Conservation (phyloP, 2,329 filamentous ascomycete genomes). For the Aspergillus versicolor region DNA sequence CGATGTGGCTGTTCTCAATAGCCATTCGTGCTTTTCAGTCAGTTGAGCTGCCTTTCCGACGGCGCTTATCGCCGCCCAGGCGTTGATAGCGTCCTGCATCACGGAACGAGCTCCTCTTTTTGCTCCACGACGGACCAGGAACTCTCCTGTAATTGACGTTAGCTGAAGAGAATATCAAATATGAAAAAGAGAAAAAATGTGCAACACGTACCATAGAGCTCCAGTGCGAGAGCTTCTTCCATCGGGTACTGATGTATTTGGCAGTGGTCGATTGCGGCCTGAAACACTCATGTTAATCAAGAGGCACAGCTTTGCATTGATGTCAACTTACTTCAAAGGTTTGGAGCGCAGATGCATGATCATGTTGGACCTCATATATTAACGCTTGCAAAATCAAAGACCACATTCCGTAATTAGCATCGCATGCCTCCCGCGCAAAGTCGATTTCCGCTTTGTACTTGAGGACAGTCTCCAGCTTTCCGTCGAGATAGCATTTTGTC, state of each 20-base stretch:
- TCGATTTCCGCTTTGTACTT: slow-evolving; percentile 55
- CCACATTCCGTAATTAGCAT: slow-evolving; percentile 62
- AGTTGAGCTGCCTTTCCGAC: slow-evolving; percentile 60
- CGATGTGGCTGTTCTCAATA: slow-evolving; percentile 56
- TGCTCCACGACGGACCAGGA: slow-evolving; percentile 56
- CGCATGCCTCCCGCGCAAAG: slow-evolving; percentile 52
- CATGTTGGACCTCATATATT: slow-evolving; percentile 50
- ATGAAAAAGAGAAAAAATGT: neutral
- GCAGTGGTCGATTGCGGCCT: slow-evolving; percentile 60
- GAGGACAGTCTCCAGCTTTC: slow-evolving; percentile 49
- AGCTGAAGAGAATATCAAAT: slow-evolving; percentile 3
- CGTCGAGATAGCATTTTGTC: slow-evolving; percentile 42
- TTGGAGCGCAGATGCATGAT: slow-evolving; percentile 47
- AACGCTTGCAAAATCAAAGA: slow-evolving; percentile 57
- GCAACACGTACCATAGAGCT: slow-evolving; percentile 53
- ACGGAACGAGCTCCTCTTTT: slow-evolving; percentile 59
- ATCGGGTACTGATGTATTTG: slow-evolving; percentile 58
- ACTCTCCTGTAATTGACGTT: slow-evolving; percentile 43
- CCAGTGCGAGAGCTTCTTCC: slow-evolving; percentile 60
- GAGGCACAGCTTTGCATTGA: neutral
- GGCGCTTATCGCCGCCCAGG: slow-evolving; percentile 59
- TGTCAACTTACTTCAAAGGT: slow-evolving; percentile 32
- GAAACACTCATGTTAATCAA: slow-evolving; percentile 27
- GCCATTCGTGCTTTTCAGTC: slow-evolving; percentile 58
- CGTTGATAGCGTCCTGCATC: slow-evolving; percentile 58